Percentiles rank a stretch among this genome's conserved stretches.
Evolutionary conservation across 495 filamentous ascomycete genomes (phyloP).

Genomic region (Sordaria brevicollis): DNA sequence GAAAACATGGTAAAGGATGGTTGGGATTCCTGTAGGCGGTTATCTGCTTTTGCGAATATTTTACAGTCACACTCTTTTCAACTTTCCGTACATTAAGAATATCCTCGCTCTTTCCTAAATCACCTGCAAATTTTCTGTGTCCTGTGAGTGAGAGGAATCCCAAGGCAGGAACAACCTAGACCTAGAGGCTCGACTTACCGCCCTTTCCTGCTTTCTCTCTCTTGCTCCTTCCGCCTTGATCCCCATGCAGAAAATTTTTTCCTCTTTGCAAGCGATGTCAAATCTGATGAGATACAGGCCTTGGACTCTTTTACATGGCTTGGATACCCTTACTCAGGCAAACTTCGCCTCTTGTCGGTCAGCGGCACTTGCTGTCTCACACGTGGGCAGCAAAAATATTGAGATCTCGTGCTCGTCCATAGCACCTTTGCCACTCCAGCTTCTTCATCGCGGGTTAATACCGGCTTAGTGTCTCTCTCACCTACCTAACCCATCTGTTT

Average conservation of each 20-base stretch:
- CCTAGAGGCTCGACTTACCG: no score
- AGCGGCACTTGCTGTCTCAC: background rate
- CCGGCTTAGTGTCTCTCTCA: background rate
- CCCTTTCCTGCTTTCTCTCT: no score
- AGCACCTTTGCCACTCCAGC: background rate
- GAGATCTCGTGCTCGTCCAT: background rate
- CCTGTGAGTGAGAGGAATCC: no score
- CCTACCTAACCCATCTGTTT: background rate
- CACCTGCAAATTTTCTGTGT: background rate
- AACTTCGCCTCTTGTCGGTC: background rate
- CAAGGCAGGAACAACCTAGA: no score
- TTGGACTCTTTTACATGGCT: background rate
- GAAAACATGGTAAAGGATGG: background rate
- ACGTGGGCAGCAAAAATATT: background rate
- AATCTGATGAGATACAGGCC: no score
- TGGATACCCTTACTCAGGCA: background rate
- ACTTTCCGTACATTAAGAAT: background rate
- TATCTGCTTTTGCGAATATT: background rate
- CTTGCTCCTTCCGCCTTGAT: no score
- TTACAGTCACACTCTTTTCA: rapidly evolving
- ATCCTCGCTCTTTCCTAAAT: background rate
- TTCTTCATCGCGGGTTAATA: background rate
- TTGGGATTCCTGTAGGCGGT: no score
- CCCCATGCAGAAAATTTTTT: no score
- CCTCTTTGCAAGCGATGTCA: no score